A percentile compares a stretch with the other conserved stretches of the same genome.
Evolutionary conservation across 2,329 filamentous ascomycete species (phyloP).

Genomic region (Trichoderma simmonsii): DNA sequence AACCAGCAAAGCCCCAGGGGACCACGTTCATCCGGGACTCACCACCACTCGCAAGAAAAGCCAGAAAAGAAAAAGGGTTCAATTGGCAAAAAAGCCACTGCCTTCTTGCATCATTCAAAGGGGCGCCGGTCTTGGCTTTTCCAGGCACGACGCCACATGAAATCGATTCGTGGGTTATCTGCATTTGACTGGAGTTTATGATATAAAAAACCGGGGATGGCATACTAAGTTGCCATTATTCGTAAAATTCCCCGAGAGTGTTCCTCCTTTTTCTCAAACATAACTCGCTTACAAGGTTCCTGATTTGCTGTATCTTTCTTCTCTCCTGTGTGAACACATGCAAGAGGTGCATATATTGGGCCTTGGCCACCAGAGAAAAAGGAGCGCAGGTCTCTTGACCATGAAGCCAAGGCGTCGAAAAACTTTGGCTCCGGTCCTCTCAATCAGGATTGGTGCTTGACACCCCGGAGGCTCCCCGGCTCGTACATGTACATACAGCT

Average conservation of each 20-base stretch:
- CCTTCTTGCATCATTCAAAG: not conserved
- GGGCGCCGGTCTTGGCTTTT: not conserved
- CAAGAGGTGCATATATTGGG: not conserved
- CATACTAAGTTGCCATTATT: not conserved
- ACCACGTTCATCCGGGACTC: not conserved
- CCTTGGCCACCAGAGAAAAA: not conserved
- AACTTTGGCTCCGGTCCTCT: not conserved
- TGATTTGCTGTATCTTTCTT: not conserved
- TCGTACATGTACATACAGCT: not conserved
- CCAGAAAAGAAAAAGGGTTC: not conserved
- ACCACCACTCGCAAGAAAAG: not conserved
- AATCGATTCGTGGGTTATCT: not conserved
- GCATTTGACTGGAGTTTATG: not conserved
- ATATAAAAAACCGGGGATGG: not conserved
- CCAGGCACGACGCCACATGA: slow-evolving; percentile 7
- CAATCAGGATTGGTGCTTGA: not conserved
- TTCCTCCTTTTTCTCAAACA: not conserved
- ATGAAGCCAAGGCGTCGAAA: not conserved
- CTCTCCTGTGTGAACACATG: not conserved
- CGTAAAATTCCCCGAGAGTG: not conserved
- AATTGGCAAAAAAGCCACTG: not conserved
- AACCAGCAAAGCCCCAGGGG: not conserved
- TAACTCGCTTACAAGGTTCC: not conserved
- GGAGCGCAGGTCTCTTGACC: not conserved
- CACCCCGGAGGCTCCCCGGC: not conserved